Percentiles rank a stretch among this genome's conserved stretches.
Conservation (phyloP, 176 grass and related monocot species). For the Juncus effusus region DNA sequence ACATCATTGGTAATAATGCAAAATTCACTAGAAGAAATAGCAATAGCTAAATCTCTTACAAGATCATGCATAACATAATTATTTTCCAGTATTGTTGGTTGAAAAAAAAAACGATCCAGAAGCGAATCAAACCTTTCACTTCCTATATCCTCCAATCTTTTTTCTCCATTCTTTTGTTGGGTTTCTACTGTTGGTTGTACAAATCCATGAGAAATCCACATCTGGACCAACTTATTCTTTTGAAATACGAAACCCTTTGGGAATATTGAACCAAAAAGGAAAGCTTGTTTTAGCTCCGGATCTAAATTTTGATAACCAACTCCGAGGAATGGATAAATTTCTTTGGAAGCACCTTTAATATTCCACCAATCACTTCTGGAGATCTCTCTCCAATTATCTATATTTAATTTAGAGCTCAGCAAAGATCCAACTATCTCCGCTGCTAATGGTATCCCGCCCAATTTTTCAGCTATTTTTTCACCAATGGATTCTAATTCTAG, state of each 20-base stretch:
- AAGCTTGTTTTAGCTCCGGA: constrained; percentile 33
- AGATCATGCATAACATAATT: constrained; percentile 25
- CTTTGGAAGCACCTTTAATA: constrained; percentile 7
- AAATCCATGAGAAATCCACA: constrained; percentile 48
- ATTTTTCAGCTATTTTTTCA: constrained; percentile 26
- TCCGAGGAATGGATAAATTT: constrained; percentile 27
- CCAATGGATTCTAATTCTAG: constrained; percentile 18
- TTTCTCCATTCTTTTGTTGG: background rate
- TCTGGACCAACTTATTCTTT: constrained; percentile 39
- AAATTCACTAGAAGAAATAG: constrained; percentile 30
- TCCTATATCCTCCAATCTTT: background rate
- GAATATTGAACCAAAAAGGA: constrained; percentile 43
- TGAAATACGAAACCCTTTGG: constrained; percentile 32
- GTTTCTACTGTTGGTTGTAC: background rate
- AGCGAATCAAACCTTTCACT: constrained; percentile 31
- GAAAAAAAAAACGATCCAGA: background rate
- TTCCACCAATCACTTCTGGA: constrained; percentile 38
- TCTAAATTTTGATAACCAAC: constrained; percentile 31
- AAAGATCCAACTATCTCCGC: constrained; percentile 26
- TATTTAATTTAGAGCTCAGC: constrained; percentile 12
- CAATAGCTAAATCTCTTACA: constrained; percentile 26
- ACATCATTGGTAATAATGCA: background rate
- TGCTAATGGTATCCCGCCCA: constrained; percentile 32
- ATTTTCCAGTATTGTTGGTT: too few relatives aligned
- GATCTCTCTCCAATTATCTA: constrained; percentile 25